Base-by-base conservation (phyloP, 768 basidiomycete species). In the Mycena venus region DNA sequence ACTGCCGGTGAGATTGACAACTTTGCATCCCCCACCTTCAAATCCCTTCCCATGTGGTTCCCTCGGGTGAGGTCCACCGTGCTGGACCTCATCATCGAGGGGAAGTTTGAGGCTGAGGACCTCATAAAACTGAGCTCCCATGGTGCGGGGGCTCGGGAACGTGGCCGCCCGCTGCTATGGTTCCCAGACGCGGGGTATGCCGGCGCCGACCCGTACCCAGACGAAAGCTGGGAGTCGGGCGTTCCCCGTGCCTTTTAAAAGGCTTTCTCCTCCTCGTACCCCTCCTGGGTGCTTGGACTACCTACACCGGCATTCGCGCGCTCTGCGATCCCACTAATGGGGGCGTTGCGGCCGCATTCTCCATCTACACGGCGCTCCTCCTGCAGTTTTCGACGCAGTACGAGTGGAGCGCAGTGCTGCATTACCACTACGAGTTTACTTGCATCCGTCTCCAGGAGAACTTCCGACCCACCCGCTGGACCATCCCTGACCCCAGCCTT, bases 341-440 rank as follows among this genome's bases (percentile, higher is more conserved):
- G 5, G 64, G 53, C 10, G 53, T 55, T 11, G 56, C 34, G 9
- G 56, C 55, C 19, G 55, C 31, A 3, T 56, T 56, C 55, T 34
- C 34, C 11, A 36, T 59, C 34, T 59, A 59, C 56, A 59, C 56
- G 21, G n/a, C 56, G 21, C 56, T 59, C 59, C 59, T 60, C 4
- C 59, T 60, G 34, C 59, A 40, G 36, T 40, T 60, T 21, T 60
- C 67, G 11, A 68, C 67, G n/a, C 67, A 68, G 67, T 68, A 68
- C 44, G 58, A 68, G 56, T 68, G 67, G 67, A 25, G 7, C 8
- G 53, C 58, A 14, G 67, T 68, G 11, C 47, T 68, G 8, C 67
- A 6, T n/a, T 68, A 68, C 42, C 67, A 68, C 38, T 68, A 68
- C 42, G 53, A 68, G 67, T 68, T 68, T 27, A 59, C 58, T 23